Evolutionary conservation across 73 alveolate genomes (phyloP).

Genomic region (Paramecium tetraurelia): DNA sequence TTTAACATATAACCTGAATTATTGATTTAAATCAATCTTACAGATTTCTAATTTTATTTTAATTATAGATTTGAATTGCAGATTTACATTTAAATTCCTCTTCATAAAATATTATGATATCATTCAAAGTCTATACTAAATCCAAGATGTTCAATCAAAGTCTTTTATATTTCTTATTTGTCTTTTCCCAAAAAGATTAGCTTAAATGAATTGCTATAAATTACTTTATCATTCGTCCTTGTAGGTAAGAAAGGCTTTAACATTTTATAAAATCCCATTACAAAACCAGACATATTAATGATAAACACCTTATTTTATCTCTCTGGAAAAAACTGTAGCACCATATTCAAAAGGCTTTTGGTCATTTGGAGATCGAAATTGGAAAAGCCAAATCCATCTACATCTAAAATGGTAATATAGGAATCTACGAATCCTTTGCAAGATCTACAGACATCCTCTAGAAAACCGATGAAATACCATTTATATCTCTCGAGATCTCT

Average conservation of each 20-base stretch:
- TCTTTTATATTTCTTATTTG: not conserved
- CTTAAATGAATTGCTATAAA: not conserved
- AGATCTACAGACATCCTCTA: constrained; percentile 29
- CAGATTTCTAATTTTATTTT: no score
- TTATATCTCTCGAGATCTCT: constrained; percentile 17
- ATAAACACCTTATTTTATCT: not conserved
- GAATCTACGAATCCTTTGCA: constrained; percentile 27
- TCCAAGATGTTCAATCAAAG: not conserved
- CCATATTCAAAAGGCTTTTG: not conserved
- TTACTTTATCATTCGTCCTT: constrained; percentile 11
- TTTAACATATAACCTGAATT: not conserved
- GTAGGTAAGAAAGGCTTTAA: constrained; percentile 37
- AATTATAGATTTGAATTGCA: not conserved
- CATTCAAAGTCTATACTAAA: not conserved
- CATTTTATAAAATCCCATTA: constrained; percentile 39
- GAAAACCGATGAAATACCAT: constrained; percentile 3
- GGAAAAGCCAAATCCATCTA: constrained; percentile 12
- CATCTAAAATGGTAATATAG: constrained; percentile 15
- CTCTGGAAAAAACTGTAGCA: constrained; percentile 24
- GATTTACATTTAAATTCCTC: not conserved
- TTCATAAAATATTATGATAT: not conserved
- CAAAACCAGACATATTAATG: constrained; percentile 9
- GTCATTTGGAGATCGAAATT: constrained; percentile 36
- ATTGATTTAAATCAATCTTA: not conserved
- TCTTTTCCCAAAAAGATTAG: constrained; percentile 15